Conservation (phyloP, 1,139 yeast genomes). For the Suhomyces anneliseae region DNA sequence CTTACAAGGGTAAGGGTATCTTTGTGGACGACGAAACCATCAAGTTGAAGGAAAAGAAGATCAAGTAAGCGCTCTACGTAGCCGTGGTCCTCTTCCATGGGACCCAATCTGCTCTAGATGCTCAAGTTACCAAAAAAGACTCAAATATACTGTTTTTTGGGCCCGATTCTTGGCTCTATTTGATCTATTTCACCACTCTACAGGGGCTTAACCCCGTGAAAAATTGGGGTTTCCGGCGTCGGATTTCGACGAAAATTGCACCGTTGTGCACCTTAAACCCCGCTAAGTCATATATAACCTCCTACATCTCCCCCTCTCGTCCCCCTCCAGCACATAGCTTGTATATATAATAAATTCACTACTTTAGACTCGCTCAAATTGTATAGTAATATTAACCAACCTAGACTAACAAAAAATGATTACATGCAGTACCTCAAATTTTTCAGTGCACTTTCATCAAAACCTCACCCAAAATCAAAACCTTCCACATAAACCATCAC, state of each 20-base stretch:
- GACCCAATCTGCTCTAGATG: neutral
- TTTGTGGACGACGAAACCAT: slow-evolving; percentile 90
- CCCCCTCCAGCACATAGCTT: neutral
- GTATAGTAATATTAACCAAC: too few species aligned
- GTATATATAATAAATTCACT: neutral
- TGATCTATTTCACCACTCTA: too few species aligned
- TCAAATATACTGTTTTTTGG: too few species aligned
- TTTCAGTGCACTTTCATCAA: too few species aligned
- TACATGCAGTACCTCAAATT: too few species aligned
- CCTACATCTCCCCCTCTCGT: neutral
- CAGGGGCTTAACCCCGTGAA: too few species aligned
- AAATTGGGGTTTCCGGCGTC: too few species aligned
- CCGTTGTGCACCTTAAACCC: neutral
- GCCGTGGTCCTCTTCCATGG: neutral
- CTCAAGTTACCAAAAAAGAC: too few species aligned
- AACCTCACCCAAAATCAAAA: too few species aligned
- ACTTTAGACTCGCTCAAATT: too few species aligned
- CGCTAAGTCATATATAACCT: neutral
- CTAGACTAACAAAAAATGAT: neutral
- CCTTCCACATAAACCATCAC: neutral
- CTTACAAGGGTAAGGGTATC: slow-evolving; percentile 97
- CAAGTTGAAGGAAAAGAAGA: slow-evolving; percentile 86
- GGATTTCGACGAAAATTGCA: too few species aligned
- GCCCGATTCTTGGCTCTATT: too few species aligned
- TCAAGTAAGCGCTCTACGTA: slow-evolving; percentile 51